These are phyloP conservation scores for Tetrahymena elliotti DNA, from an alignment of 73 alveolate species.

Conservation along the genomic window DNA sequence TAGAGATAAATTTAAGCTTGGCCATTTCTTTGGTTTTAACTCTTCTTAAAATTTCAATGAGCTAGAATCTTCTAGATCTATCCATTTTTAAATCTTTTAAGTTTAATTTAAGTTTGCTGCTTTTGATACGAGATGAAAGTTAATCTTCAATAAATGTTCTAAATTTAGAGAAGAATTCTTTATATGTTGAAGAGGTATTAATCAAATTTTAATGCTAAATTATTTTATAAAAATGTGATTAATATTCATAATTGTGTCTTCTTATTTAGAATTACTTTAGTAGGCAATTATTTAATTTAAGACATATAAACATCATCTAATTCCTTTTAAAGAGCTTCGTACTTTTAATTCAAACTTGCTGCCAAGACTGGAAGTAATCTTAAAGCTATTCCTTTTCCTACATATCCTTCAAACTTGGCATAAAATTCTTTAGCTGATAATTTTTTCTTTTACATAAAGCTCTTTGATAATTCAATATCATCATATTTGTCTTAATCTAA, in stretches of 20 bases:
- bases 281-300: not conserved
- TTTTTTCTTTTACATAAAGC: constrained; percentile 1
- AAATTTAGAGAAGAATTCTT: constrained; percentile 11
- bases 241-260: no score
- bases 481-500: constrained; percentile 1
- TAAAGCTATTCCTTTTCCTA: constrained; percentile 2
- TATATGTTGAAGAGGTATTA: not conserved
- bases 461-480: constrained; percentile 6
- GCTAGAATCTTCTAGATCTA: constrained; percentile 31
- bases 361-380: constrained; percentile 17
- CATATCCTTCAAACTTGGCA: not conserved
- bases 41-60: constrained; percentile 28
- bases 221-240: not conserved
- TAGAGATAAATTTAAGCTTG: constrained; percentile 15
- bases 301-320: not conserved
- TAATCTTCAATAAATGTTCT: not conserved
- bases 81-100: constrained; percentile 11
- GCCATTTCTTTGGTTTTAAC: constrained; percentile 29
- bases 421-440: not conserved
- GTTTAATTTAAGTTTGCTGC: not conserved
- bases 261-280: no score
- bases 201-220: constrained; percentile 1
- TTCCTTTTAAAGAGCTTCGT: not conserved
- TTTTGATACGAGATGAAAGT: constrained; percentile 2
- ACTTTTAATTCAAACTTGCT: constrained; percentile 1